Base-by-base conservation (phyloP, 495 filamentous ascomycete species). In the Apiosordaria backusii region DNA sequence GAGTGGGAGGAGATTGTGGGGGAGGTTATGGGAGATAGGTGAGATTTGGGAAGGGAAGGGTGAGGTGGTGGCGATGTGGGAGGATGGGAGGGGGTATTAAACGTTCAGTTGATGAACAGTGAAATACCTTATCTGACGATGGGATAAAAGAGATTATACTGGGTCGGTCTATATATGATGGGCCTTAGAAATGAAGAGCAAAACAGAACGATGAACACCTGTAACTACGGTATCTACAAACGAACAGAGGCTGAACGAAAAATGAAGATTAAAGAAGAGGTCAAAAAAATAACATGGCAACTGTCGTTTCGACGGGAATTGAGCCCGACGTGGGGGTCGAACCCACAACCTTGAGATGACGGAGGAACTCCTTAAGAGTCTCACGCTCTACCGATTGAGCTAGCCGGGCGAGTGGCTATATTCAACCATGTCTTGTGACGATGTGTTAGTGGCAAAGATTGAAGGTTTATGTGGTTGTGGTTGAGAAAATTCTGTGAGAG, bases 311-410 rank as follows among this genome's bases (percentile, higher is more conserved):
- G 62, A 68, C 62, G 66, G 66, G 66, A 68, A 68, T 68, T 68
- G 66, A 68, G 66, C 57, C 50, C 65, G 65, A 67, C 65, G 65
- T 62, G 65, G 65, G 64, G 65, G 65, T 67, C 65, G 65, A 67
- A 62, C 65, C 64, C 64, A 61, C 64, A 60, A 65, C 64, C 64
- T 65, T 65, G 64, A 65, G 64, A 65, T 65, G 21, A 45, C 52
- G 59, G 65, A 61, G 29, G 23, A 57, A 63, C 50, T 58, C 65
- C 53, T 67, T 89, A 89, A 89, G 87, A 89, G 87, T 89, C 87
- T 88, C 84, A 89, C 87, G 87, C 87, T 89, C 87, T 89, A 88
- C 87, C 87, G 87, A 90, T 89, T 89, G 87, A 90, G 86, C 87
- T 89, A 90, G 85, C 86, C 76, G 72, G 74, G 74, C 74, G 58